Base-by-base conservation (phyloP, 306 rosid genomes). In the Dryas drummondii region DNA sequence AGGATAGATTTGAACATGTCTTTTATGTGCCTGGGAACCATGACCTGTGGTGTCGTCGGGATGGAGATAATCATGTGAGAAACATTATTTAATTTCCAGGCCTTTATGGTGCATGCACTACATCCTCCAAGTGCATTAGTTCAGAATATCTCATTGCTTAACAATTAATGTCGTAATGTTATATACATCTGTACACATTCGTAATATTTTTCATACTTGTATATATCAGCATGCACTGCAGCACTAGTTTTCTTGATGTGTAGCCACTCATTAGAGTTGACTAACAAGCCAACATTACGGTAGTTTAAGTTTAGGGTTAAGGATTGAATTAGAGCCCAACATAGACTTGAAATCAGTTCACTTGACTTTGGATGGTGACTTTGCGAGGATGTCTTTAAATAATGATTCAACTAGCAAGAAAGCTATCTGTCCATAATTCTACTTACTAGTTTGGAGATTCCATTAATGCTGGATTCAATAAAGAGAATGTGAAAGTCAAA, bases 1-100 rank as follows among this genome's bases (percentile, higher is more conserved):
- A 87, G 86, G 91, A 91, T 46, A 84, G 86, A 77, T 93, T 89
- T 80, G 76, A 88, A 10, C 90, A 82, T 71, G 97, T 91, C 60
- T 80, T 93, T 72, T 93, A 76, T 63, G 88, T 89, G 44, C 93
- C 98, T 61, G 97, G 98, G 60, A 93, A 93, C 76, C 98, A 93
- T 76, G 98, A 93, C 70, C 84, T 93, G 50, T 93, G 98, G 98
- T 91, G 93, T 73, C 97, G 90, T 15, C 86, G 71, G 1, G 90
- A 87, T 67, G 86, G 79, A 47, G 82, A 81, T 26, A 76, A 81
- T 67, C 79, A 87, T 84, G 96, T 92, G 85, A 89, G 93, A 78
- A 68, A 71, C 13, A 46, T 79, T 51, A 14, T 77, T 68, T 56
- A 13, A 73, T 62, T 55, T 6, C 37, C 71, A 52, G 42, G 57